Evolutionary conservation across 148 eudicot genomes (phyloP).

Genomic region (Oxyria digyna): DNA sequence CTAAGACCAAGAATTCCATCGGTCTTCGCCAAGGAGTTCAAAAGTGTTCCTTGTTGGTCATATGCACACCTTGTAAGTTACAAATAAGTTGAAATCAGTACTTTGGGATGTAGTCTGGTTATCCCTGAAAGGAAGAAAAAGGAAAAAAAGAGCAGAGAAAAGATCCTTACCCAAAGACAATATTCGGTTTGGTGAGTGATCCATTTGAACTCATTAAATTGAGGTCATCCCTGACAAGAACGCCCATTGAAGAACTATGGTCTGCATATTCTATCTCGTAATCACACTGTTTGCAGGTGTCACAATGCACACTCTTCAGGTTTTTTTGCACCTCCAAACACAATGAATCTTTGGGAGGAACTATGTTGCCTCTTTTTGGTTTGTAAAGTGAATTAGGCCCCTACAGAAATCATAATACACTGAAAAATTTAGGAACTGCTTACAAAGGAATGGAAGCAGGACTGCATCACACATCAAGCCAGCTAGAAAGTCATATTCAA

Average conservation of each 20-base stretch:
- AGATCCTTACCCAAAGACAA: conserved; percentile 34
- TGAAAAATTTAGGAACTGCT: background rate
- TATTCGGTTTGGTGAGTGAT: conserved; percentile 22
- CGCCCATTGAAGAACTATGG: conserved; percentile 49
- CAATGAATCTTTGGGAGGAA: conserved; percentile 27
- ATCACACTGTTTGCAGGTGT: conserved; percentile 42
- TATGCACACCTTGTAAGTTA: conserved; percentile 36
- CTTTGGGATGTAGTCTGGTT: background rate
- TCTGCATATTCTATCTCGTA: conserved; percentile 66
- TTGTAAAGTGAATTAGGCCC: conserved; percentile 57
- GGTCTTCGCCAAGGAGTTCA: conserved; percentile 34
- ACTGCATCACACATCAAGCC: background rate
- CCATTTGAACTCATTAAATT: conserved; percentile 30
- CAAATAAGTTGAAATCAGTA: background rate
- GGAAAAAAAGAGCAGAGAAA: background rate
- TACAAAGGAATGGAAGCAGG: background rate
- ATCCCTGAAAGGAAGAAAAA: background rate
- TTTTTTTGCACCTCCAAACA: conserved; percentile 38
- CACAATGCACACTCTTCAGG: conserved; percentile 20
- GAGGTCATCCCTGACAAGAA: conserved; percentile 48
- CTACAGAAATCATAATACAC: conserved; percentile 19
- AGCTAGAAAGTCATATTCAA: background rate
- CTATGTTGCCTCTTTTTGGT: conserved; percentile 29
- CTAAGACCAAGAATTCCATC: conserved; percentile 63
- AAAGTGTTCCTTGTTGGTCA: conserved; percentile 56